Evolutionary conservation across 495 filamentous ascomycete genomes (phyloP).

Genomic region (Hyphodiscus hymeniophilus): DNA sequence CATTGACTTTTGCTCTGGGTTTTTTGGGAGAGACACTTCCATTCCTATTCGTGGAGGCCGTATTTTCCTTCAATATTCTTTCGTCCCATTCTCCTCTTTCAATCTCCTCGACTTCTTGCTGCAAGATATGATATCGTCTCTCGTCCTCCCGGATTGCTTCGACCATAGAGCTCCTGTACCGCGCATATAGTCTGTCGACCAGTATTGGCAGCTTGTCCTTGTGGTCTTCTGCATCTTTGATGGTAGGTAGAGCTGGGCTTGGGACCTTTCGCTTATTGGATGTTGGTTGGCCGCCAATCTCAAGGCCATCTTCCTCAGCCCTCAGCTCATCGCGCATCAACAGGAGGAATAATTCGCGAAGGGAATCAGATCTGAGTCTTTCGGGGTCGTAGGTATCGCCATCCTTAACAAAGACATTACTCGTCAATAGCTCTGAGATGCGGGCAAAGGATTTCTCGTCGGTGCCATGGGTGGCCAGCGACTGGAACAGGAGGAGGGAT

Average conservation of each 20-base stretch:
- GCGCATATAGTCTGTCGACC: conserved; percentile 62
- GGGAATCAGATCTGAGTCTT: conserved; percentile 67
- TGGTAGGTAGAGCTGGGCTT: conserved; percentile 52
- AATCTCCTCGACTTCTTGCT: conserved; percentile 60
- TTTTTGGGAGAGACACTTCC: conserved; percentile 15
- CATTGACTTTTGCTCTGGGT: conserved; percentile 4
- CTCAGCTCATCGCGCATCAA: conserved; percentile 66
- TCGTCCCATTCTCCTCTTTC: conserved; percentile 49
- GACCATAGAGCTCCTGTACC: conserved; percentile 61
- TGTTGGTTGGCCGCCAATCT: conserved; percentile 26
- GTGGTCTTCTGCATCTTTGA: conserved; percentile 57
- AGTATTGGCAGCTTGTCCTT: conserved; percentile 57
- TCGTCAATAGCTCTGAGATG: conserved; percentile 67
- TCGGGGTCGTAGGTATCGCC: conserved; percentile 60
- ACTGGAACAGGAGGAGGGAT: conserved; percentile 81
- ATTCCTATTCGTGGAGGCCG: conserved; percentile 6
- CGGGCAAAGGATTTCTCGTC: conserved; percentile 55
- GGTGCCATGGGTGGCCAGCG: conserved; percentile 58
- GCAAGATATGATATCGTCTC: conserved; percentile 50
- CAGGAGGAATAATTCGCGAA: conserved; percentile 68
- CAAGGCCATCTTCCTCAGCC: conserved; percentile 23
- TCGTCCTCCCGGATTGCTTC: conserved; percentile 69
- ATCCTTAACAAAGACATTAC: conserved; percentile 59
- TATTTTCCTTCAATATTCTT: conserved; percentile 23
- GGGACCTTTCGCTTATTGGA: conserved; percentile 68